A percentile compares a stretch with the other conserved stretches of the same genome.
These are phyloP conservation scores for Aureobasidium sp. DNA, from an alignment of 2,329 filamentous ascomycete species.

Conservation along the genomic window DNA sequence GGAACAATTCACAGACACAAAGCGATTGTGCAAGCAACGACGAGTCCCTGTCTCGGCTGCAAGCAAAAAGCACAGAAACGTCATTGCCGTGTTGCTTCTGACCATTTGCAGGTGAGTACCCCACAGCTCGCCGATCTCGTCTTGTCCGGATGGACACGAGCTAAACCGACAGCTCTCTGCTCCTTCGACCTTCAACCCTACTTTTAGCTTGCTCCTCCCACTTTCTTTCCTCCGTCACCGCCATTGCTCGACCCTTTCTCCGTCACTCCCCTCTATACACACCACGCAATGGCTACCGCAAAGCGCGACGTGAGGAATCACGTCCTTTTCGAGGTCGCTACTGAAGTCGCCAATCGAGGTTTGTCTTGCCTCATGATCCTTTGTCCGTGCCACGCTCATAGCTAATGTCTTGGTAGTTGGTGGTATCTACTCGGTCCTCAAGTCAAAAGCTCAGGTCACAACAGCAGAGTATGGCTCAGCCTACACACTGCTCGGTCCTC, in stretches of 20 bases:
- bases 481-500: constrained; percentile 90
- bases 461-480: constrained; percentile 97
- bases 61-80: neutral
- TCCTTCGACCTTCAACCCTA: neutral
- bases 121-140: constrained; percentile 5
- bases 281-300: constrained; percentile 29
- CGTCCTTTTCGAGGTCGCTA: constrained; percentile 92
- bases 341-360: constrained; percentile 96
- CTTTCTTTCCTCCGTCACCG: neutral
- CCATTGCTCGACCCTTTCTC: neutral
- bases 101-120: neutral
- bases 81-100: constrained; percentile 1
- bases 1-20: neutral
- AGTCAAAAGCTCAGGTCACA: constrained; percentile 96
- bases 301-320: constrained; percentile 82
- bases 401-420: constrained; percentile 56
- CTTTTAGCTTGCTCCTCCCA: constrained; percentile 5
- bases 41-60: neutral
- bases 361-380: constrained; percentile 26
- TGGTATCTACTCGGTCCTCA: constrained; percentile 98
- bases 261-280: neutral
- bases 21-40: neutral
- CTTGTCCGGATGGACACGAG: neutral
- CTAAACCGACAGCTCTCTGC: constrained; percentile 6
- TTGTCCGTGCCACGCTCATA: neutral